phyloP scores from a whole-genome alignment of 1,284 basidiomycete species.

The Trichosporon sp. region DNA sequence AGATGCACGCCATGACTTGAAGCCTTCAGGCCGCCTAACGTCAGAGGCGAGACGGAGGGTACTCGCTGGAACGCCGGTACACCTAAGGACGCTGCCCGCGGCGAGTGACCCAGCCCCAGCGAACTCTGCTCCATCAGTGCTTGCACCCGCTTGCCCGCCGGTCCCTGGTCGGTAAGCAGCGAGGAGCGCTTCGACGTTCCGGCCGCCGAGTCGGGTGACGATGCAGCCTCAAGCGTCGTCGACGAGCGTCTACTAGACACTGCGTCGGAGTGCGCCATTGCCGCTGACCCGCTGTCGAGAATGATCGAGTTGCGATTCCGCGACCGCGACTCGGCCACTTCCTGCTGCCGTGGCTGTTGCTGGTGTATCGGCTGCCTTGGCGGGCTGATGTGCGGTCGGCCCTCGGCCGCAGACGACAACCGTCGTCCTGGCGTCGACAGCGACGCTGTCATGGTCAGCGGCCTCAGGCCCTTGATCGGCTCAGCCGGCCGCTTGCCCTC shows the following conservation, averaged over 20 bases:
- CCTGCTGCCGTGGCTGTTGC: neutral
- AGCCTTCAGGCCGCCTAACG: slow-evolving; percentile 36
- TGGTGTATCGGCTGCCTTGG: neutral
- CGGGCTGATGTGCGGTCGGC: neutral
- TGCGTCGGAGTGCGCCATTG: neutral
- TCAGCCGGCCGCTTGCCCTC: neutral
- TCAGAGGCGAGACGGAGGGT: slow-evolving; percentile 33
- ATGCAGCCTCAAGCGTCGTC: neutral
- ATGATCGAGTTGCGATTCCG: neutral
- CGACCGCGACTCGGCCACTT: neutral
- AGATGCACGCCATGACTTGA: slow-evolving; percentile 37
- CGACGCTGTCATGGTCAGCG: neutral
- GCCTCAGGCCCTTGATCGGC: slow-evolving; percentile 6
- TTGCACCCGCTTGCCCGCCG: neutral
- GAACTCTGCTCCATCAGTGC: neutral
- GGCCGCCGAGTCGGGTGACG: neutral
- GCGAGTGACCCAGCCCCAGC: neutral
- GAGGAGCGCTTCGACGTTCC: slow-evolving; percentile 8
- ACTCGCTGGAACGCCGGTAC: slow-evolving; percentile 5
- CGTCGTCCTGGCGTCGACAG: neutral
- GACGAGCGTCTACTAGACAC: slow-evolving; percentile 8
- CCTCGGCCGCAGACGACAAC: neutral
- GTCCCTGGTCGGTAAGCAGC: slow-evolving; percentile 1
- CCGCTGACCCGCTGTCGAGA: neutral
- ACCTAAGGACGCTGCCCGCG: neutral